Percentiles rank a stretch among this genome's conserved stretches.
Conservation (phyloP, 2,329 filamentous ascomycete genomes). For the Hirsutella minnesotensis region DNA sequence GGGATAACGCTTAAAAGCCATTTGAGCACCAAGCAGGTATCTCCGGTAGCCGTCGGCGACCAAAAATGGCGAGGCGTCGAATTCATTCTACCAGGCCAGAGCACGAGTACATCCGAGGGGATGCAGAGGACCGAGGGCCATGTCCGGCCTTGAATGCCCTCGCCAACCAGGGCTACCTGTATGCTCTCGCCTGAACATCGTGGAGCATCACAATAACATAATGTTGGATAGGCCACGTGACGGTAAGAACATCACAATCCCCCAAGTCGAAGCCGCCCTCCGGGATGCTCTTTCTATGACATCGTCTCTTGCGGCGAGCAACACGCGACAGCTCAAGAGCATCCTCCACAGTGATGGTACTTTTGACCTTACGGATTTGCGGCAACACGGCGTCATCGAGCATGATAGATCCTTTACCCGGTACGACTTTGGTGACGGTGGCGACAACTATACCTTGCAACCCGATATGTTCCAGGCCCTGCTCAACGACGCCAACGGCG, state of each 20-base stretch:
- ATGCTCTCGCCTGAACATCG: neutral
- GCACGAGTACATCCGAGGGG: neutral
- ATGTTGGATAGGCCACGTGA: neutral
- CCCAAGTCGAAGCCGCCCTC: neutral
- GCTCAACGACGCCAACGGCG: neutral
- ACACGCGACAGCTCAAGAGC: neutral
- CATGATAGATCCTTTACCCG: neutral
- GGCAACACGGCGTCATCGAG: slow-evolving; percentile 1
- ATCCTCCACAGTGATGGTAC: neutral
- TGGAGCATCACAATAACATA: neutral
- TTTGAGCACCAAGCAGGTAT: too few species aligned
- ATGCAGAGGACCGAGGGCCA: neutral
- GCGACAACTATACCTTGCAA: neutral
- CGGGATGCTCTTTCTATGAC: neutral
- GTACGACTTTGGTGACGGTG: neutral
- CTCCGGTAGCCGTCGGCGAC: neutral
- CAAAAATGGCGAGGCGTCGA: neutral
- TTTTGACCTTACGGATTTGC: neutral
- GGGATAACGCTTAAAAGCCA: too few species aligned
- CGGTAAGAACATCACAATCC: neutral
- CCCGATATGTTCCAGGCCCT: neutral
- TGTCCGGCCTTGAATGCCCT: slow-evolving; percentile 1
- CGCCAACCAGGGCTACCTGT: slow-evolving; percentile 1
- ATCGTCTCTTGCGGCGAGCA: neutral
- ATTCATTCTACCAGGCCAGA: neutral